Base-by-base conservation (phyloP, 768 basidiomycete genomes). In the Suillus fuscotomentosus region DNA sequence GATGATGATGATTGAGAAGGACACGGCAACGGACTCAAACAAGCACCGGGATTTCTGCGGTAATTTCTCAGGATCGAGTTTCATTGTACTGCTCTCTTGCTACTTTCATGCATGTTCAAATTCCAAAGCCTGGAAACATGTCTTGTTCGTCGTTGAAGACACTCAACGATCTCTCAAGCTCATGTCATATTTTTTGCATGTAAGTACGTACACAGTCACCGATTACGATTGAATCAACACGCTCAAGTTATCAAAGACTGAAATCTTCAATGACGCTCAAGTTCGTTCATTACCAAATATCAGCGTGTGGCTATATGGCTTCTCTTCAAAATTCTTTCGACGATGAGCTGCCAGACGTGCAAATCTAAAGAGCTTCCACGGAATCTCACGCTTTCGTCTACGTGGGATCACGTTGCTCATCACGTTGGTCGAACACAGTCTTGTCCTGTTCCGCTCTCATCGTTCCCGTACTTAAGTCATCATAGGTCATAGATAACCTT, bases 51-150 rank as follows among this genome's bases (percentile, higher is more conserved):
- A 51, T 47, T 56, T 61, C 50, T 27, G 45, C 63, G 63, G n/a
- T 65, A 63, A 63, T 70, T 74, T 77, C 76, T 75, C 74, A 74
- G 68, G 70, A 64, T 69, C 67, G 61, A 59, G 55, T 56, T 34
- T 17, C 22, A 10, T 8, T 6, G n/a, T 38, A 24, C 22, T 39
- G 38, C 17, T 34, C 38, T 42, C 50, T 53, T 60, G n/a, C 42
- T 60, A 51, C 48, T 41, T 45, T 43, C 41, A 57, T 62, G 39
- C n/a, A 5, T 22, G 15, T 13, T 54, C 27, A 22, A 47, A 13
- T 22, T 47, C 22, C n/a, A 20, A 31, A 53, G 9, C 9, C 11
- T 34, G 20, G 13, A 31, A 54, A 36, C 5, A 54, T 7, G 53
- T 36, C 53, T 3, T n/a, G 11, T 20, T 36, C 20, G 34, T 54